Percentiles rank a stretch among this genome's conserved stretches.
Conservation (phyloP, 2,329 filamentous ascomycete genomes). For the Paraphaeosphaeria minitans region DNA sequence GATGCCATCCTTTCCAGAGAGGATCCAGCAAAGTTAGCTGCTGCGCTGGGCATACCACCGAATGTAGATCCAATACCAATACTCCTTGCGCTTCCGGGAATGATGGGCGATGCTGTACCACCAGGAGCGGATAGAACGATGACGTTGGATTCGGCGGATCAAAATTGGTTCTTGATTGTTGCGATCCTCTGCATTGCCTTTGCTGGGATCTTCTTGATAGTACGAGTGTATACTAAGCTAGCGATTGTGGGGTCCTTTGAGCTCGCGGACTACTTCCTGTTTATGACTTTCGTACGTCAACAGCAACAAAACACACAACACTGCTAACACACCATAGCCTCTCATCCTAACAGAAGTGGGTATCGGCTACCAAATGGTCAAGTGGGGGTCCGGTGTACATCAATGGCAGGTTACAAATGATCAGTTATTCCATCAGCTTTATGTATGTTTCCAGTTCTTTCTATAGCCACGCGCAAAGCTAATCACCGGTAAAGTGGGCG, state of each 20-base stretch:
- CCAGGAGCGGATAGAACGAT: slow-evolving; percentile 26
- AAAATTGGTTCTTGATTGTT: slow-evolving; percentile 30
- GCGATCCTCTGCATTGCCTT: slow-evolving; percentile 28
- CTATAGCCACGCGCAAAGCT: not conserved
- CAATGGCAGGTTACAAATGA: slow-evolving; percentile 35
- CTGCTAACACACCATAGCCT: slow-evolving; percentile 19
- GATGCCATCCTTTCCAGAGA: slow-evolving; percentile 3
- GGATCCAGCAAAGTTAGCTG: slow-evolving; percentile 3
- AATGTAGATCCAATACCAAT: slow-evolving; percentile 21
- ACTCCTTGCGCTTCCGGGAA: slow-evolving; percentile 21
- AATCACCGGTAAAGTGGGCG: slow-evolving; percentile 24
- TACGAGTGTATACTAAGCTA: slow-evolving; percentile 31
- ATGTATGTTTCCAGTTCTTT: slow-evolving; percentile 17
- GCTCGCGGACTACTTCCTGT: slow-evolving; percentile 33
- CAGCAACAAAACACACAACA: not conserved
- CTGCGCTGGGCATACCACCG: slow-evolving; percentile 10
- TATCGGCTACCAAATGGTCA: slow-evolving; percentile 32
- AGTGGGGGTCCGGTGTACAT: slow-evolving; percentile 37
- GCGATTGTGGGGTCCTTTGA: slow-evolving; percentile 29
- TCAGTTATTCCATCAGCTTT: slow-evolving; percentile 32
- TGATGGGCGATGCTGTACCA: slow-evolving; percentile 22
- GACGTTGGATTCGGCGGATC: slow-evolving; percentile 27
- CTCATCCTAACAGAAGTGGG: slow-evolving; percentile 28
- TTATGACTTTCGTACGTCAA: slow-evolving; percentile 26
- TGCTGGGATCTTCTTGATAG: slow-evolving; percentile 26